These are phyloP conservation scores for Paratinospora sagittata DNA, from an alignment of 164 flowering plant species.

Conservation along the genomic window DNA sequence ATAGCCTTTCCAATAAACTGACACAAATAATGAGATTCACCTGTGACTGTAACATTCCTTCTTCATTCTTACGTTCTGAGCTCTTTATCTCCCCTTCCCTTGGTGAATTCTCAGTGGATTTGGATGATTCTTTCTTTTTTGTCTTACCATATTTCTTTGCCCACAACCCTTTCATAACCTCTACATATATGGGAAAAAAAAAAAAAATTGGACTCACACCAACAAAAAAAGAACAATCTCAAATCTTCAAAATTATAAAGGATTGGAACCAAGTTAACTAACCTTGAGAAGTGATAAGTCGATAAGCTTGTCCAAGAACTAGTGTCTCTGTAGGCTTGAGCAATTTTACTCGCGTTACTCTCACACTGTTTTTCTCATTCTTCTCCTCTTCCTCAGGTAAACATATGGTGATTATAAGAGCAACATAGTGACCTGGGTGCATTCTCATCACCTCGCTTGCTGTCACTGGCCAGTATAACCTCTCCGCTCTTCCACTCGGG, in stretches of 20 bases:
- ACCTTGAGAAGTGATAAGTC: constrained; percentile 83
- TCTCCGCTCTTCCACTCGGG: constrained; percentile 66
- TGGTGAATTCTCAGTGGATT: constrained; percentile 8
- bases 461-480: constrained; percentile 52
- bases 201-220: neutral
- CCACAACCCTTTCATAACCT: constrained; percentile 83
- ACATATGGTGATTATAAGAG: constrained; percentile 53
- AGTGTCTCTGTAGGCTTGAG: constrained; percentile 77
- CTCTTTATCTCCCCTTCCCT: constrained; percentile 19
- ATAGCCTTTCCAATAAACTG: neutral
- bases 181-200: constrained; percentile 28
- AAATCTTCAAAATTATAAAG: neutral
- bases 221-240: neutral
- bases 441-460: constrained; percentile 71
- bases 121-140: constrained; percentile 41
- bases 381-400: constrained; percentile 12
- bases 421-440: constrained; percentile 88
- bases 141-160: constrained; percentile 72
- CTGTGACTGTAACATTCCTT: constrained; percentile 30
- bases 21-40: constrained; percentile 18
- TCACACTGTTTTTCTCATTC: constrained; percentile 19
- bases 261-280: neutral
- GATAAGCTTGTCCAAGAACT: constrained; percentile 74
- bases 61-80: constrained; percentile 14
- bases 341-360: constrained; percentile 70